Conservation (phyloP, 371 early-diverging fungal species). For the Lichtheimia hyalospora region DNA sequence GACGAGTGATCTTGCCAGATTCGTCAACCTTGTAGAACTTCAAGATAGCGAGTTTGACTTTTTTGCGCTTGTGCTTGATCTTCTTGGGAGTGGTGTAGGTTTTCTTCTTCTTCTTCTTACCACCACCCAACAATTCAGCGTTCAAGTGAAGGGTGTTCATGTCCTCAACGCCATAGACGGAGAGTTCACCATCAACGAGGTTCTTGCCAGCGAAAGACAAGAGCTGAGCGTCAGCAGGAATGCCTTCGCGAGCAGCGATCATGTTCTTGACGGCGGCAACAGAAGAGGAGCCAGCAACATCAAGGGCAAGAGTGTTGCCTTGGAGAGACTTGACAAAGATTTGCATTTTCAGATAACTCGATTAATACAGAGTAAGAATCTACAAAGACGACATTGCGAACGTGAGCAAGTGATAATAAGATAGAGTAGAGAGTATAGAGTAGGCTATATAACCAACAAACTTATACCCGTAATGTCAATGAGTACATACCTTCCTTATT, state of each 20-base stretch:
- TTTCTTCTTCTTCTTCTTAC: conserved; percentile 99
- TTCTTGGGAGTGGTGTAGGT: conserved; percentile 99
- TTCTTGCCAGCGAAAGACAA: conserved; percentile 95
- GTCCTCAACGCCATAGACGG: conserved; percentile 85
- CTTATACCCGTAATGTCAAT: not conserved
- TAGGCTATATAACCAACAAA: not conserved
- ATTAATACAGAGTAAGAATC: conserved; percentile 13
- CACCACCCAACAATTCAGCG: conserved; percentile 83
- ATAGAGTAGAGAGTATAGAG: not conserved
- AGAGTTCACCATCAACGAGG: conserved; percentile 79
- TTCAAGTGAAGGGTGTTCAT: conserved; percentile 90
- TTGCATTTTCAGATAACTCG: conserved; percentile 65
- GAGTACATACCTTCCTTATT: conserved; percentile 11
- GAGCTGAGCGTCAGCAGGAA: conserved; percentile 92
- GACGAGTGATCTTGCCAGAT: conserved; percentile 96
- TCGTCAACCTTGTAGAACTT: conserved; percentile 98
- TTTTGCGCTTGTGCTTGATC: conserved; percentile 98
- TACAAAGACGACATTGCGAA: not conserved
- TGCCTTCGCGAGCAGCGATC: conserved; percentile 93
- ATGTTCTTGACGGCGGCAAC: conserved; percentile 87
- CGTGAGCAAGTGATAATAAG: conserved; percentile 1
- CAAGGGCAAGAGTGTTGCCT: conserved; percentile 87
- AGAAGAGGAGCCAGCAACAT: conserved; percentile 75
- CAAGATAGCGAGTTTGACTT: conserved; percentile 96
- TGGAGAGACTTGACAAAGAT: conserved; percentile 89